Conservation (phyloP, 2,329 filamentous ascomycete genomes). For the Purpureocillium takamizusanense region DNA sequence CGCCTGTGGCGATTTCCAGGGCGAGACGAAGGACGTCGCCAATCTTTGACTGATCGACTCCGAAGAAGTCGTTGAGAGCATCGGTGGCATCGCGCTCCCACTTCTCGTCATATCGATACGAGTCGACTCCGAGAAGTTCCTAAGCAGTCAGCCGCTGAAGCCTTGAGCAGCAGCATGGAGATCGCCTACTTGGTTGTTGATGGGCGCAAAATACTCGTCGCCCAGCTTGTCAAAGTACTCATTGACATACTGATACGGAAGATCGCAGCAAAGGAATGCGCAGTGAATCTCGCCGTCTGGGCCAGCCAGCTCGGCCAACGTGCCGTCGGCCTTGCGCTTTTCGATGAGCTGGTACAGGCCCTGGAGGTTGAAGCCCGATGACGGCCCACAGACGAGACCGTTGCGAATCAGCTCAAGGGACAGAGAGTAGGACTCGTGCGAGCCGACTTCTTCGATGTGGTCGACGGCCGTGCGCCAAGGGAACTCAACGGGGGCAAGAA, state of each 20-base stretch:
- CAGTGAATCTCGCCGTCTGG: conserved; percentile 37
- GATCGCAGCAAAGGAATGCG: conserved; percentile 53
- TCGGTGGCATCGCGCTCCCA: conserved; percentile 36
- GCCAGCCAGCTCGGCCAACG: conserved; percentile 32
- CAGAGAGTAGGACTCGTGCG: conserved; percentile 40
- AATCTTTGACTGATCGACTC: conserved; percentile 6
- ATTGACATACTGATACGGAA: conserved; percentile 54
- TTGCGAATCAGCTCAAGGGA: conserved; percentile 47
- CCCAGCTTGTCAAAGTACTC: conserved; percentile 51
- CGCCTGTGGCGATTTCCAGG: neutral
- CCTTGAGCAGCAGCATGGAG: neutral
- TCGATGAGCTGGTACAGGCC: conserved; percentile 42
- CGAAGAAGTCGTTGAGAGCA: conserved; percentile 24
- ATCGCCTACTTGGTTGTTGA: conserved; percentile 28
- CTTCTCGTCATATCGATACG: conserved; percentile 42
- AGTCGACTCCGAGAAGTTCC: conserved; percentile 36
- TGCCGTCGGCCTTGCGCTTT: conserved; percentile 35
- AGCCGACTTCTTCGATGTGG: conserved; percentile 45
- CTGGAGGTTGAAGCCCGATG: conserved; percentile 48
- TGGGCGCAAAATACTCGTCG: conserved; percentile 35
- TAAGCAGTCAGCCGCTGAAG: conserved; percentile 10
- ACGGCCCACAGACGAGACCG: conserved; percentile 51
- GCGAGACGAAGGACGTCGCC: conserved; percentile 5
- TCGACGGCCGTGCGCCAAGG: conserved; percentile 50
- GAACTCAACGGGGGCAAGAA: conserved; percentile 42